Base-by-base conservation (phyloP, 345 rosid genomes). In the Garcia nutans region DNA sequence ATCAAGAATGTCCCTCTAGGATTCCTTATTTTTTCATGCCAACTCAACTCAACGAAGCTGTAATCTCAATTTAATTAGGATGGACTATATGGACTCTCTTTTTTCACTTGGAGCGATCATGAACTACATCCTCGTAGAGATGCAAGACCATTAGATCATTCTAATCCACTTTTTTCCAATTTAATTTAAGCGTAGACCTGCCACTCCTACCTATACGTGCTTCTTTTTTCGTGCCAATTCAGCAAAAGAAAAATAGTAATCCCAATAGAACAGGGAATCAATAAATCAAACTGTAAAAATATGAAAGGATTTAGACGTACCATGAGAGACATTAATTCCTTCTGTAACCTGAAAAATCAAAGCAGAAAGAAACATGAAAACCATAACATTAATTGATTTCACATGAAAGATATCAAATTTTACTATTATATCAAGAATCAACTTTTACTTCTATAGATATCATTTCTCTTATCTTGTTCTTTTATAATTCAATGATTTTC, bases 311-410 rank as follows among this genome's bases (percentile, higher is more conserved):
- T 45, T 44, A 45, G 3, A 37, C 77, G n/a, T 67, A 80, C 83
- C 77, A 80, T 80, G 8, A 80, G 77, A 60, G 83, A 71, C 83
- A 80, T 76, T 24, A 80, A 72, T 76, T 80, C 83, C 73, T 76
- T 75, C 79, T 80, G 83, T 28, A 80, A 72, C 79, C 83, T 80
- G 77, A 62, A 74, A 74, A 62, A 59, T 31, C 3, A 50, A 31
- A 16, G 52, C 49, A 24, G 41, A 63, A 63, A 64, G 41, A 44
- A 52, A 62, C 12, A 2, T 70, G 22, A 45, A 49, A 47, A 19
- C 13, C 31, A 23, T 11, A 56, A 5, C 22, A 56, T 22, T n/a
- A 37, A 65, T 61, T 47, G n/a, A 65, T 22, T 50, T 3, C 24
- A 55, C 4, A 16, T 0, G 23, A 24, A 62, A 23, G 16, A 64